Evolutionary conservation across 1,139 yeast genomes (phyloP).

Genomic region (Hansenula lynferdii): DNA sequence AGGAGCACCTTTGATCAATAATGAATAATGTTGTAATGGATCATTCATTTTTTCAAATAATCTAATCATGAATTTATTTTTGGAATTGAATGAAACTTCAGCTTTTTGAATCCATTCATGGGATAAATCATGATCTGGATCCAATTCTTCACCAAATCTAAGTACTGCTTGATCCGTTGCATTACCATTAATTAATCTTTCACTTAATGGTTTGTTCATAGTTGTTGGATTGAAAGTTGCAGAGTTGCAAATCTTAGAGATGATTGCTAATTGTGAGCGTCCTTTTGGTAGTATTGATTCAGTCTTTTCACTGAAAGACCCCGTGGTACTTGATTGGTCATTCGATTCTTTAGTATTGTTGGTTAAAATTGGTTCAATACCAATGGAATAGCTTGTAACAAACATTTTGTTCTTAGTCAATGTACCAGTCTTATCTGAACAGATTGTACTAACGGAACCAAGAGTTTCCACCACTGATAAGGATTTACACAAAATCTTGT

Average conservation of each 20-base stretch:
- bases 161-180: conserved; percentile 46
- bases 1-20: conserved; percentile 47
- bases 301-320: no score
- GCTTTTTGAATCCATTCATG: conserved; percentile 24
- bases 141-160: conserved; percentile 30
- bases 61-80: conserved; percentile 43
- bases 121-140: conserved; percentile 10
- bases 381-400: conserved; percentile 30
- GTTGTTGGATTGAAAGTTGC: conserved; percentile 27
- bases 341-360: not conserved
- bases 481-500: conserved; percentile 41
- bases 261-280: conserved; percentile 18
- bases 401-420: conserved; percentile 47
- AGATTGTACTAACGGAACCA: conserved; percentile 46
- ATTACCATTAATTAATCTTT: conserved; percentile 35
- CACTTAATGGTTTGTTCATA: conserved; percentile 14
- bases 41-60: conserved; percentile 18
- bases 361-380: conserved; percentile 9
- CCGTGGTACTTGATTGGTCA: no score
- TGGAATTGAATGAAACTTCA: conserved; percentile 42
- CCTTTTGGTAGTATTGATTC: no score
- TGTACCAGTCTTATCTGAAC: conserved; percentile 54
- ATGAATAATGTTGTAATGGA: conserved; percentile 20
- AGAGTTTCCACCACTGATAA: conserved; percentile 44
- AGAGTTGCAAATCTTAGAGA: conserved; percentile 39